phyloP scores from a whole-genome alignment of 495 filamentous ascomycete genomes.

The Podospora australis region DNA sequence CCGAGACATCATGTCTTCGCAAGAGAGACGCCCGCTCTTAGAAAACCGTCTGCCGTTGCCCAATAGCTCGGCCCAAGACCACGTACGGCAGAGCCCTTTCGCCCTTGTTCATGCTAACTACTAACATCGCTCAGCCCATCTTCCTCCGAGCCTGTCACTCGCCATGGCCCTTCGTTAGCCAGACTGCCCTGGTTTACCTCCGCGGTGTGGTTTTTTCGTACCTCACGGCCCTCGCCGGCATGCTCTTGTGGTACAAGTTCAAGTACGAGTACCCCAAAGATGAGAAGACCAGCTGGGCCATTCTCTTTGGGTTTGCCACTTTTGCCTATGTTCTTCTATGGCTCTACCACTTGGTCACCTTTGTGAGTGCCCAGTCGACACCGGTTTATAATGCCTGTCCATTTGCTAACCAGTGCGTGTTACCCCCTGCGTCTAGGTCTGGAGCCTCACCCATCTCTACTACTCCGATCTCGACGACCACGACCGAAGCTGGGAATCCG shows the following conservation, averaged over 20 bases:
- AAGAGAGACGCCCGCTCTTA: conserved; percentile 10
- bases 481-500: conserved; percentile 16
- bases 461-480: conserved; percentile 32
- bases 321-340: conserved; percentile 35
- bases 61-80: conserved; percentile 9
- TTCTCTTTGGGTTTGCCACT: conserved; percentile 44
- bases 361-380: conserved; percentile 25
- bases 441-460: conserved; percentile 45
- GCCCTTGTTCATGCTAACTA: not conserved
- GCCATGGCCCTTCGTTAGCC: conserved; percentile 38
- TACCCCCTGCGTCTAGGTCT: too few relatives aligned
- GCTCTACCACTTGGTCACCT: conserved; percentile 38
- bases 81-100: conserved; percentile 16
- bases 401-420: too few relatives aligned
- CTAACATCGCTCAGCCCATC: conserved; percentile 29
- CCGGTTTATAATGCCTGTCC: not conserved
- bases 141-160: conserved; percentile 48
- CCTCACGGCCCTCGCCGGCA: conserved; percentile 31
- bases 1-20: not conserved
- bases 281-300: conserved; percentile 28
- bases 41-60: conserved; percentile 3
- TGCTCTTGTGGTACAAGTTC: conserved; percentile 39
- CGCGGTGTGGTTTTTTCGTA: conserved; percentile 39
- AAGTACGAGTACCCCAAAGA: conserved; percentile 10
- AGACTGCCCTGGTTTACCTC: conserved; percentile 34